Base-by-base conservation (phyloP, 2,329 filamentous ascomycete species). In the Microascus cirrosus region DNA sequence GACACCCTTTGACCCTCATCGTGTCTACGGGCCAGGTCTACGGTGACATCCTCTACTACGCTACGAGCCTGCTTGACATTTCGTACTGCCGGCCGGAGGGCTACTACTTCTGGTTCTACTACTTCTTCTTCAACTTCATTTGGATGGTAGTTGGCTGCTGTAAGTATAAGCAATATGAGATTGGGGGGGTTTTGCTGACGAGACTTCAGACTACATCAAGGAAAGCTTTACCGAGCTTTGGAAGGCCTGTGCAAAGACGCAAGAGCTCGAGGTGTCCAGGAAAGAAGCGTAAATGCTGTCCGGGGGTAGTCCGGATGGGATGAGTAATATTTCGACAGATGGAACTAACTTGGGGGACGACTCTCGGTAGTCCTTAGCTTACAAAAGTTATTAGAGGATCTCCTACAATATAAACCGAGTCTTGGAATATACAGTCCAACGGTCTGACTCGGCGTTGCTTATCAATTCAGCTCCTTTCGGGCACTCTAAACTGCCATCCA, bases 21-120 rank as follows among this genome's bases (percentile, higher is more conserved):
- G 66, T 78, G 67, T 74, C 71, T 64, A 62, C 75, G 7, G 76
- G 76, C 6, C 76, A 78, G 63, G 60, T 78, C 5, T 85, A 81
- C 64, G 79, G 80, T 36, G 71, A 77, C 59, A 69, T 78, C 2
- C 66, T 82, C 45, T 82, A 82, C 71, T 79, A 75, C 61, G 73
- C 66, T 2, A 82, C 75, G 10, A 74, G 70, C 62, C 64, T 72
- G 2, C 75, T 77, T 58, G 74, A 78, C 56, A 65, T 73, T 56
- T 65, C 69, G n/a, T 78, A 75, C 66, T 79, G 73, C 54, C 71
- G 79, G 0, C 79, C 79, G 0, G 79, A 82, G 66, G 62, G 63
- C 1, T 73, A 72, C 45, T 82, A 82, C 64, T 83, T 77, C 61
- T 82, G 72, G 70, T 72, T 71, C 11, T 81, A 82, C 62, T 82